Evolutionary conservation across 2,329 filamentous ascomycete genomes (phyloP).

Genomic region (Penicillium paneum): DNA sequence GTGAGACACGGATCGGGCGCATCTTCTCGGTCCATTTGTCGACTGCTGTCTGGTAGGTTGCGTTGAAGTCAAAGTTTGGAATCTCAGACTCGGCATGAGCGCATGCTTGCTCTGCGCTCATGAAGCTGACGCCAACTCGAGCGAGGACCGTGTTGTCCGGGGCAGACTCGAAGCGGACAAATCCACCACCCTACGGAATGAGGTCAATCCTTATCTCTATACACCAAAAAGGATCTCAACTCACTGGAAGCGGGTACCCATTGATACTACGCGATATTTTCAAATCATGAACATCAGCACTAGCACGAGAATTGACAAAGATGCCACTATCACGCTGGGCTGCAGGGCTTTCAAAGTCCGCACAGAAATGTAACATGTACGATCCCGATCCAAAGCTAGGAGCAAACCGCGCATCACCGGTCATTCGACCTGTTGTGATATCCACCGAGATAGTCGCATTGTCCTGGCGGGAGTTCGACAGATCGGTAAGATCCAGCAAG

Average conservation of each 20-base stretch:
- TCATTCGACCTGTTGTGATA: constrained; percentile 57
- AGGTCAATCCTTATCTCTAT: background rate
- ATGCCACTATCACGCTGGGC: constrained; percentile 59
- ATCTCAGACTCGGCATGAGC: constrained; percentile 65
- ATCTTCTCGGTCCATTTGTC: constrained; percentile 59
- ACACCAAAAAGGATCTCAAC: background rate
- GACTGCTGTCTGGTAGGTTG: constrained; percentile 51
- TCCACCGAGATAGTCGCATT: constrained; percentile 61
- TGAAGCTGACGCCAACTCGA: constrained; percentile 67
- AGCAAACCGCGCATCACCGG: constrained; percentile 58
- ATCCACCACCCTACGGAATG: constrained; percentile 57
- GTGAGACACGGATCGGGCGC: constrained; percentile 36
- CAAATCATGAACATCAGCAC: constrained; percentile 51
- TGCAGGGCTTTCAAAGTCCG: constrained; percentile 59
- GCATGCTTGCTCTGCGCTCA: constrained; percentile 64
- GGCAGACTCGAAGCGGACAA: constrained; percentile 58
- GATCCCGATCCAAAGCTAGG: constrained; percentile 64
- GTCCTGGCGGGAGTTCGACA: constrained; percentile 58
- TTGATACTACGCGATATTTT: constrained; percentile 58
- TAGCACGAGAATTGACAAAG: constrained; percentile 61
- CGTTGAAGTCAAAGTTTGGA: constrained; percentile 60
- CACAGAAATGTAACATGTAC: constrained; percentile 63
- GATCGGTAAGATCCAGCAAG: constrained; percentile 62
- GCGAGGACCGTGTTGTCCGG: constrained; percentile 53
- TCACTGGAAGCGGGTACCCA: constrained; percentile 50